Base-by-base conservation (phyloP, 805 yeast species). In the Ogataea paraovalis region DNA sequence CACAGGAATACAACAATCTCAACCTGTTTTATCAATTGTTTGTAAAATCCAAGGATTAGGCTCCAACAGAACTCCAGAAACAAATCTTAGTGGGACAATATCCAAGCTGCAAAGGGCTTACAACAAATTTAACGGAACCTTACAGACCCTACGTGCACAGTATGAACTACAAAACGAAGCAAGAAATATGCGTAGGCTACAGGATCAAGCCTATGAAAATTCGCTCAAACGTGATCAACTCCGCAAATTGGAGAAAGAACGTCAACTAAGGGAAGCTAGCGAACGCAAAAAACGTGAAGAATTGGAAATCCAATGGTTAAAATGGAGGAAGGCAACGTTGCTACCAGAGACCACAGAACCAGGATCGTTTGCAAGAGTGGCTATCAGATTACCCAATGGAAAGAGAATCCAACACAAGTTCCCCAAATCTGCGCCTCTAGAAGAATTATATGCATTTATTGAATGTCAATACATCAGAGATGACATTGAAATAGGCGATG, bases 121-220 rank as follows among this genome's bases (percentile, higher is more conserved):
- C 47, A 76, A 74, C 34, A 76, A 79, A 52, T 82, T 83, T 60
- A 82, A 76, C 55, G 86, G 85, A 8, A 77, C 76, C 32, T 69
- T 94, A 47, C 65, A 76, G 18, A 64, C 79, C 2, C 71, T 91
- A 18, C 74, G 91, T 40, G 69, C 76, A 3, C 91, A 85, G 48
- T 73, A 82, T 41, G 79, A 81, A 54, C 82, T 83, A 43, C 73
- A 77, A 41, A 83, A 80, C 37, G 59, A 78, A 50, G 73, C 83
- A 36, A 77, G 82, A 49, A 67, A 73, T 12, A 69, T 88, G 30
- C 74, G 87, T 44, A 74, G 75, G 50, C 83, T 84, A 56, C 97
- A 91, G 65, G 94, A 89, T 59, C 68, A 76, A 40, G 89, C 94
- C 19, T 90, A 82, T 66, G 82, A 83, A 59, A 76, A 76, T 32